phyloP scores from a whole-genome alignment of 2,329 filamentous ascomycete genomes.

The Colletotrichum navitas region DNA sequence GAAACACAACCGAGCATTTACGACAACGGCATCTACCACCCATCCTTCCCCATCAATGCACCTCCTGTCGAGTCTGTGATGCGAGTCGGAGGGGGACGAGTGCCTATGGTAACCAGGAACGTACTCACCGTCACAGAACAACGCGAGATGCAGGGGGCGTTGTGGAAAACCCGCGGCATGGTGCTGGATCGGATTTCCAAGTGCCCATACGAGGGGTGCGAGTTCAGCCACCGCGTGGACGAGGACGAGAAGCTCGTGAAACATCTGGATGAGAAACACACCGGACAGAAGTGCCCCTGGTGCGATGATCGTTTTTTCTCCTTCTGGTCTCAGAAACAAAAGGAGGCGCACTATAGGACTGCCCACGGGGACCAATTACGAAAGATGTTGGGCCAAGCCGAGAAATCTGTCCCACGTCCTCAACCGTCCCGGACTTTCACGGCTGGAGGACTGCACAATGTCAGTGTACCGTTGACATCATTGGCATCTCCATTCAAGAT shows the following conservation, averaged over 20 bases:
- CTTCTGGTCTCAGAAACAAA: constrained; percentile 48
- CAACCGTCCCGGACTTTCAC: no score
- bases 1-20: constrained; percentile 48
- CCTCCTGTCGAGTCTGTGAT: constrained; percentile 54
- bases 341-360: constrained; percentile 47
- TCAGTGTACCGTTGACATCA: background rate
- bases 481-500: constrained; percentile 12
- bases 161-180: constrained; percentile 51
- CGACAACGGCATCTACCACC: constrained; percentile 46
- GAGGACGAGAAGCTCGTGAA: constrained; percentile 49
- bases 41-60: constrained; percentile 53
- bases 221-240: constrained; percentile 49
- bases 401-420: background rate
- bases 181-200: constrained; percentile 50
- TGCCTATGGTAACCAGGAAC: constrained; percentile 54
- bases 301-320: constrained; percentile 50
- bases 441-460: background rate
- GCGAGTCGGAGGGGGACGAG: constrained; percentile 48
- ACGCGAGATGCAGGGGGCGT: constrained; percentile 51
- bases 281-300: constrained; percentile 52
- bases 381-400: constrained; percentile 3
- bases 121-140: constrained; percentile 58
- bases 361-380: constrained; percentile 48
- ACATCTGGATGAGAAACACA: constrained; percentile 55
- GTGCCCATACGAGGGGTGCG: constrained; percentile 57